Base-by-base conservation (phyloP, 2,329 filamentous ascomycete species). In the Onygenales sp. region DNA sequence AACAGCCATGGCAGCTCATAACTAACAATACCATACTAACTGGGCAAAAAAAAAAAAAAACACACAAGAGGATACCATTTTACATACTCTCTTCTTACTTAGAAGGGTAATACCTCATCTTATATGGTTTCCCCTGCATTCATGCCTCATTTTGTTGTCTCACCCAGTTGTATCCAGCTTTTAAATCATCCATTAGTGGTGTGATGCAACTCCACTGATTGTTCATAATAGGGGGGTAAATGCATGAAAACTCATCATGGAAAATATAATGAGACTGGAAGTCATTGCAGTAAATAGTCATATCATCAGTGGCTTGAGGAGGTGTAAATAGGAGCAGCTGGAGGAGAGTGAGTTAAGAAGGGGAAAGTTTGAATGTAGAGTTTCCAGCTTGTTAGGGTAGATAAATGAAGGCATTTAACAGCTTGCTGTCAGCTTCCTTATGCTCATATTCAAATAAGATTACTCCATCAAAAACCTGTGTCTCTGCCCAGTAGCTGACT, bases 401-500 rank as follows among this genome's bases (percentile, higher is more conserved):
- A 39, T 43, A 4, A 37, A 42, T 39, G 40, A 52, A 32, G 37
- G 42, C 6, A 6, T n/a, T 49, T n/a, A 10, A 37, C 32, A 46
- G 27, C 46, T 43, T 13, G 42, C 44, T 2, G 1, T n/a, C 6
- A 42, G 34, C 2, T 8, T 48, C 27, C 33, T 21, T 21, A 31
- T 27, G 10, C 11, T 42, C 45, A 13, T 53, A 49, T 39, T 66
- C 61, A 48, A 64, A 65, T 9, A 64, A 44, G n/a, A 63, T 55
- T 21, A 65, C 59, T 6, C 61, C 62, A 4, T 61, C 59, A 21
- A 64, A 58, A 9, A 64, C 52, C 2, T 58, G 55, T 37, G 54
- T 53, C 51, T 63, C 62, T 31, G 59, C 59, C 62, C 59, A 65
- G 54, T 64, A 64, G 6, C 59, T 60, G 43, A 62, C 61, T 40